phyloP scores from a whole-genome alignment of 257 asterid species.

The Fraxinus cuspidata region DNA sequence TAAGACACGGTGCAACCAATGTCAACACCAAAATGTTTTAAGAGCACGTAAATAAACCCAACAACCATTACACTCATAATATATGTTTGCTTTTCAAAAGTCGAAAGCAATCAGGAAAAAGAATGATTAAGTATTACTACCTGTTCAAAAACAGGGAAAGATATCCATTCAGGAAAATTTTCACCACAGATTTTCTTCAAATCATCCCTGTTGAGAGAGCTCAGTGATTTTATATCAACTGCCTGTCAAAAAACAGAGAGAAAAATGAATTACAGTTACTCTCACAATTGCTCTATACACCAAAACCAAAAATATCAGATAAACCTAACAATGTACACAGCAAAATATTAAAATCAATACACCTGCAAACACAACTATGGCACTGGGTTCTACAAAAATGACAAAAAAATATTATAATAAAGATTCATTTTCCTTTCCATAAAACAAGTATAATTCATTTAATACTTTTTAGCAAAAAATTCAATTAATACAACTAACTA shows the following conservation, averaged over 20 bases:
- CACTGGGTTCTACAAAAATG: not conserved
- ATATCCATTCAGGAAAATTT: constrained; percentile 93
- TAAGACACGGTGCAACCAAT: not conserved
- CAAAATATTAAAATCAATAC: not conserved
- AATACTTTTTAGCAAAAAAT: not conserved
- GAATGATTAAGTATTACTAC: constrained; percentile 35
- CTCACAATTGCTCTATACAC: not conserved
- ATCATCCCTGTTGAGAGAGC: constrained; percentile 87
- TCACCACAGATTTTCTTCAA: constrained; percentile 92
- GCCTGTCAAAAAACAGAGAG: constrained; percentile 60
- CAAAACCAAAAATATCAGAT: constrained; percentile 2
- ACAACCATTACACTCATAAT: not conserved
- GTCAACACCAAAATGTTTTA: not conserved
- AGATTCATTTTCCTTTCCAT: not conserved
- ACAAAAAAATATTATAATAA: not conserved
- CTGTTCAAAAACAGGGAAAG: constrained; percentile 95
- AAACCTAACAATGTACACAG: not conserved
- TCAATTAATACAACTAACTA: not conserved
- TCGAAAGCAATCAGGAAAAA: constrained; percentile 9
- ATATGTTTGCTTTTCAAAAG: constrained; percentile 12
- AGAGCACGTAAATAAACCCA: constrained; percentile 4
- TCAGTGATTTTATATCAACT: constrained; percentile 72
- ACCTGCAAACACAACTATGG: constrained; percentile 1
- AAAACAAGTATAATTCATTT: not conserved
- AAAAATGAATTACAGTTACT: constrained; percentile 16